Evolutionary conservation across 345 rosid species (phyloP).

Genomic region (Populus simonii): DNA sequence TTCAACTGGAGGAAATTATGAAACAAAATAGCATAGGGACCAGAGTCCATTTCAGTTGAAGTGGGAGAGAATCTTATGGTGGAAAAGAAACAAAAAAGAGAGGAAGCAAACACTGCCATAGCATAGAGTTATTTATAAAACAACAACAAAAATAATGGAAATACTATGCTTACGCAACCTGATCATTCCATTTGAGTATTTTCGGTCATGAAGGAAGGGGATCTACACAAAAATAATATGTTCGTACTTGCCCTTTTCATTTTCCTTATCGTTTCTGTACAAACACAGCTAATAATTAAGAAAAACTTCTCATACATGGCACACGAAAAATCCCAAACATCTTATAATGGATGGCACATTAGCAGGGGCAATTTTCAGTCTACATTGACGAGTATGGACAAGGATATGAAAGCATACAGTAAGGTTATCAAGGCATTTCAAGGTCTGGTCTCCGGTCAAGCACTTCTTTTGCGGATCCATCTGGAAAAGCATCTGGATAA

Average conservation of each 20-base stretch:
- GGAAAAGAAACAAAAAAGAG: not conserved
- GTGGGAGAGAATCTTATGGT: not conserved
- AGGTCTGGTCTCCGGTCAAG: conserved; percentile 81
- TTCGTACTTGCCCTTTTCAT: not conserved
- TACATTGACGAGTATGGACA: no score
- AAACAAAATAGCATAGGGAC: not conserved
- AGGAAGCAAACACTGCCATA: not conserved
- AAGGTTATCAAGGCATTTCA: conserved; percentile 48
- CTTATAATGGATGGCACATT: not conserved
- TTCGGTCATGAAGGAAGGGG: not conserved
- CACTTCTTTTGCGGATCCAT: conserved; percentile 55
- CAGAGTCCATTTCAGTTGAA: not conserved
- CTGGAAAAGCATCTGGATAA: conserved; percentile 91
- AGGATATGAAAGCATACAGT: not conserved
- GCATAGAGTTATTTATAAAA: not conserved
- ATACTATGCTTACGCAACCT: not conserved
- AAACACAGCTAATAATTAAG: not conserved
- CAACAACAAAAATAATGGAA: not conserved
- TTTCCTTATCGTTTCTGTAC: not conserved
- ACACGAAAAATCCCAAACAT: not conserved
- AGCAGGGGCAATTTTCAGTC: no score
- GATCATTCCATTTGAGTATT: not conserved
- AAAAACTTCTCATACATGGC: not conserved
- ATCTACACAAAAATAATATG: not conserved
- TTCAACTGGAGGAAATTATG: not conserved